Conservation (phyloP, 108 stramenopile species). For the Cyclotella cryptica region DNA sequence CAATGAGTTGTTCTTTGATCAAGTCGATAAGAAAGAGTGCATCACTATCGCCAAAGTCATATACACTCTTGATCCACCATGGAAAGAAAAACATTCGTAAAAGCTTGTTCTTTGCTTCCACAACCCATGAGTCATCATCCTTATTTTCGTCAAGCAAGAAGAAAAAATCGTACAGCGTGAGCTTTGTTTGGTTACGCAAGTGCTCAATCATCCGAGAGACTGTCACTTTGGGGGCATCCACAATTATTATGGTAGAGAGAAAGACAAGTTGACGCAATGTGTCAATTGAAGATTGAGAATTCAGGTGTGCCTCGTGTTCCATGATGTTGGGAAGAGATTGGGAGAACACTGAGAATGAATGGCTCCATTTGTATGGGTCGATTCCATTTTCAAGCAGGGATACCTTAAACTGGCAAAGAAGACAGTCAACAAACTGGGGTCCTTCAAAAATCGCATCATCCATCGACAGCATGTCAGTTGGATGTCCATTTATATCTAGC, state of each 20-base stretch:
- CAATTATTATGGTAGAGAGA: background rate
- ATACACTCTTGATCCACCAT: constrained; percentile 17
- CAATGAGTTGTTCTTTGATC: constrained; percentile 3
- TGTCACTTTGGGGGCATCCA: background rate
- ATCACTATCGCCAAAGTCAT: constrained; percentile 6
- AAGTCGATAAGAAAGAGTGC: constrained; percentile 13
- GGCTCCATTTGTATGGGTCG: constrained; percentile 12
- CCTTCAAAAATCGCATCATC: background rate
- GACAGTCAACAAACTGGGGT: background rate
- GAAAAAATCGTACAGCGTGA: background rate
- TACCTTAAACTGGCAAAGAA: background rate
- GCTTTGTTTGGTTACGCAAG: background rate
- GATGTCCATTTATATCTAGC: background rate
- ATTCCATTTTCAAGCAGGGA: background rate
- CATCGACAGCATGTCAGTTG: background rate
- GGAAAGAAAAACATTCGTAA: constrained; percentile 18
- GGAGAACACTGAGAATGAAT: constrained; percentile 25
- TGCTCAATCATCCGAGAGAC: background rate
- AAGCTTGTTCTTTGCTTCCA: constrained; percentile 20
- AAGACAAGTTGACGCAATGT: background rate
- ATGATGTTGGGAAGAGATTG: constrained; percentile 11
- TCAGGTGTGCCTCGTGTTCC: background rate
- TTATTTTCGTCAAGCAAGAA: background rate
- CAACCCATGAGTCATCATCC: background rate
- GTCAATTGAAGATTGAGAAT: background rate